Base-by-base conservation (phyloP, 2,329 filamentous ascomycete species). In the Calonectria montana region DNA sequence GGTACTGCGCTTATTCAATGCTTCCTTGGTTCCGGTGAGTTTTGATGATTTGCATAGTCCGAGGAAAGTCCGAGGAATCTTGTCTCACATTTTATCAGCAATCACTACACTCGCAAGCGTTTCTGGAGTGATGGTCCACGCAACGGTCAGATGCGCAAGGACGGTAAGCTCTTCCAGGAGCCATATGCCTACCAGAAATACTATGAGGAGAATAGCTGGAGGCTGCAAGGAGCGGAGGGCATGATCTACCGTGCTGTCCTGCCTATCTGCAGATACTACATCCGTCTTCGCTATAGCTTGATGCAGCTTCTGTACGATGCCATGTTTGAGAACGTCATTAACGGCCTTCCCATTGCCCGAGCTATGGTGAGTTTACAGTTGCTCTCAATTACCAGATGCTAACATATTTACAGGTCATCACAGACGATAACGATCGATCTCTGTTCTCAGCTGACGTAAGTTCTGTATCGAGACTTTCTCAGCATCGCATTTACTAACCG, bases 271-370 rank as follows among this genome's bases (percentile, higher is more conserved):
- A 55, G 41, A 7, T 67, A 67, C 41, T 61, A 67, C 12, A 55
- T 67, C 8, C 27, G 57, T 12, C 65, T 67, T 23, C 53, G 65
- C 23, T 67, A 67, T 16, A 59, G 50, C 23, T 45, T 67, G 7
- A 59, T 67, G 50, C 65, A 67, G 53, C 50, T 67, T 12, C 29
- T 67, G 3, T 67, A 67, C 15, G 65, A 67, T 27, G 43, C 65
- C 39, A 67, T 67, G 65, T 67, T 67, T 16, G 65, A 43, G 29
- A 67, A 67, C n/a, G 29, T 67, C 18, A 23, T 61, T 13, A 67
- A 45, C 8, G 65, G 65, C 29, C 65, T 67, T 5, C 65, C 65
- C 1, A 61, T 67, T 21, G 65, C 65, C n/a, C 53, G 65, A n/a
- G 65, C 65, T 2, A 67, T 67, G 65, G 65, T 67, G 13, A 39